Base-by-base conservation (phyloP, 768 basidiomycete species). In the Rhodotorula toruloides region DNA sequence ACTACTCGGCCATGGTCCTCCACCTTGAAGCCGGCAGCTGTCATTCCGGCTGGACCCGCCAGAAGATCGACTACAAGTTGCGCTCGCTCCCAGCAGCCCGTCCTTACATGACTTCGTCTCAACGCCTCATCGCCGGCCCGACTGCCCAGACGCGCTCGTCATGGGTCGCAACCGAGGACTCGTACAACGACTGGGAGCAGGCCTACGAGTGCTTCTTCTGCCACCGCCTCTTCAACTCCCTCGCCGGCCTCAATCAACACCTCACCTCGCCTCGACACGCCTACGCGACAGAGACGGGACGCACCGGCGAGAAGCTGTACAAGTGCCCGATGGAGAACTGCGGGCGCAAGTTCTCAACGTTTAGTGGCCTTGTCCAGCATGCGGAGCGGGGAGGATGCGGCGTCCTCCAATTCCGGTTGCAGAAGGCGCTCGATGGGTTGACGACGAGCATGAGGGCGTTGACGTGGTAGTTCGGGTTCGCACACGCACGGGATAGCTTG, bases 361-460 rank as follows among this genome's bases (percentile, higher is more conserved):
- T 54, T 19, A 54, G 53, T 27, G 53, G 14, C n/a, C 53, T 40
- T 19, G 53, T 54, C 32, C 53, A 54, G 53, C 53, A 54, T 22
- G 37, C 25, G 25, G 53, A 54, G 39, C 2, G 6, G 22, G 37
- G 39, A 4, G 7, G 12, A 11, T 54, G 53, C 53, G 37, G 37
- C 27, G 39, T 54, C 43, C 25, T 43, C 43, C 43, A 43, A 22
- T 22, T 43, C 14, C n/a, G n/a, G n/a, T n/a, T n/a, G n/a, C n/a
- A n/a, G n/a, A n/a, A n/a, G n/a, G n/a, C n/a, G n/a, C n/a, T n/a
- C n/a, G n/a, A n/a, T n/a, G n/a, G n/a, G n/a, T n/a, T n/a, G n/a
- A n/a, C n/a, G n/a, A n/a, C n/a, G n/a, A n/a, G n/a, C n/a, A n/a
- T n/a, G n/a, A n/a, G n/a, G n/a, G n/a, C n/a, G n/a, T n/a, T n/a